Evolutionary conservation across 2,329 filamentous ascomycete genomes (phyloP), one percentile per base, ranked within the genome.

Genomic region (Biscogniauxia marginata): DNA sequence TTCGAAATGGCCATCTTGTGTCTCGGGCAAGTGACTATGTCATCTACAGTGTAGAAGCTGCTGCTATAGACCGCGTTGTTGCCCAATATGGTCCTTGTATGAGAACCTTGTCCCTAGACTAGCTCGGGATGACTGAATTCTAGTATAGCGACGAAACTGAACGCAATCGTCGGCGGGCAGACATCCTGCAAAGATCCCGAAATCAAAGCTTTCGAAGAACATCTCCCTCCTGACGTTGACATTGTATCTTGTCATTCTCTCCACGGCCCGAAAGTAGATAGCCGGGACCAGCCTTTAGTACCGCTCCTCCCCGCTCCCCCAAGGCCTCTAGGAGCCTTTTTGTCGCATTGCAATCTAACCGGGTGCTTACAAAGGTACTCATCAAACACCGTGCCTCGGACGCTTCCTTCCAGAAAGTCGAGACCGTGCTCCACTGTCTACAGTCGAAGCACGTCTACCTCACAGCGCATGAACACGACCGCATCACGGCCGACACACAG

Each of bases 161-260:
- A 90, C 62, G 95, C 95, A 63, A 96, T 99, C 60, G 95, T 99
- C 20, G 96, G 95, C 57, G 95, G 95, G 7, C 95, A 99, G 74
- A 99, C 95, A 0, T 98, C 95, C 0, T 99, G 95, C 82, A 99
- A 99, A 76, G 92, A 91, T 49, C 95, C 95, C 19, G 95, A 99
- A 74, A 95, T 99, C 68, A 86, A 86, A 34, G 93, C 95, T 3
- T 97, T 99, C 66, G 93, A 98, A 67, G 85, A 86, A 64, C 84
- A 96, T 75, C 84, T 99, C 18, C 95, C 95, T 1, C 67, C 78
- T 34, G 95, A 99, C 73, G 91, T 96, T 67, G 87, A 96, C 69
- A 96, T 99, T 63, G 84, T 99, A 54, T 96, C 92, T 3, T 96
- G 93, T 73, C 95, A 99, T 78, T 98, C 95, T 21, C 86, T 99